Base-by-base conservation (phyloP, 2,329 filamentous ascomycete genomes). In the Cladosporium phlei region DNA sequence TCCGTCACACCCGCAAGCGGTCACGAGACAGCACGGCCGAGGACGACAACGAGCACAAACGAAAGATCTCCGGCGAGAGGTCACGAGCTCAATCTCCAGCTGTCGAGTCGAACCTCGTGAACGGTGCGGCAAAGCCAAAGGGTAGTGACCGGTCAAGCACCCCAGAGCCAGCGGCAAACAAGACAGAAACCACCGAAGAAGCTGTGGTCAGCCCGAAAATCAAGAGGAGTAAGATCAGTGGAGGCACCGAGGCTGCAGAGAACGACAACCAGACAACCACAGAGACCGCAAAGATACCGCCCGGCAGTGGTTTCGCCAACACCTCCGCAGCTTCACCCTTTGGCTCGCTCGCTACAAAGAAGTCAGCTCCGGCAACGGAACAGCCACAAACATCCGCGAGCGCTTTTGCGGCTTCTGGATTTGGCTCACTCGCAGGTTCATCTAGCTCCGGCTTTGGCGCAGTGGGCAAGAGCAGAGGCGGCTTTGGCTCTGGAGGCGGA, bases 321-420 rank as follows among this genome's bases (percentile, higher is more conserved):
- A 64, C 64, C 4, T 71, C 71, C 24, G 60, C 70, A 16, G 59
- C 66, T 11, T 73, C 74, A 38, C 74, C 73, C 3, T 77, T 78
- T 52, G 66, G 70, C 39, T 61, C 68, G 32, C 62, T 76, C 44
- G 59, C 66, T 14, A 58, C 62, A 34, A 45, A 65, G 49, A 51
- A 64, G 67, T 49, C 59, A 63, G 12, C 58, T 61, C 28, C 42
- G 8, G 12, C 33, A 11, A 34, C 58, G 2, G 24, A 52, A 19
- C 49, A 67, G 20, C 48, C 60, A 38, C 61, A 69, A 48, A 69
- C 69, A 5, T 69, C 70, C 4, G 52, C 66, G 4, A 65, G 65
- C 32, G 70, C 71, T 5, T 86, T 86, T 59, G 70, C 71, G 33
- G 59, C 66, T 3, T 74, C 71, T 28, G 70, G 64, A 14, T 74